Evolutionary conservation across 2,329 filamentous ascomycete genomes (phyloP).

Genomic region (Trichoderma lentiforme): DNA sequence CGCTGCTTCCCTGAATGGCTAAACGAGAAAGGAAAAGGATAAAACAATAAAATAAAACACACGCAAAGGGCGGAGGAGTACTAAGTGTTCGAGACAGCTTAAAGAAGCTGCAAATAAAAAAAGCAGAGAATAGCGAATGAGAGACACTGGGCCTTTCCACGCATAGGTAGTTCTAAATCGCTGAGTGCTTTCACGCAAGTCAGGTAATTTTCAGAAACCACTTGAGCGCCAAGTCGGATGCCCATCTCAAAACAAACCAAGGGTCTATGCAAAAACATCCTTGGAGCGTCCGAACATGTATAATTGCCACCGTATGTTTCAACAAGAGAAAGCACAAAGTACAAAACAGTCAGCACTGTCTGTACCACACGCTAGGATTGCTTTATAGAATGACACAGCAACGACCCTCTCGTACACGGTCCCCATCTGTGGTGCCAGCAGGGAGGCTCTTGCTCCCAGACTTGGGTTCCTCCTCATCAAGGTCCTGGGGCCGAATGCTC

Average conservation of each 20-base stretch:
- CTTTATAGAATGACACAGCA: constrained; percentile 53
- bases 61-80: background rate
- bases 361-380: background rate
- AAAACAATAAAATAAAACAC: constrained; percentile 3
- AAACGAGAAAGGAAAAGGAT: constrained; percentile 6
- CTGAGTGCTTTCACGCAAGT: background rate
- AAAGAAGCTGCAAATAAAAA: background rate
- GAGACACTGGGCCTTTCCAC: background rate
- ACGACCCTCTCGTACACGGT: constrained; percentile 37
- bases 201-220: background rate
- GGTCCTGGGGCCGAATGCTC: constrained; percentile 83
- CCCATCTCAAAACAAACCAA: background rate
- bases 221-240: background rate
- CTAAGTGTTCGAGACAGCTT: background rate
- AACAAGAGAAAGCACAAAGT: background rate
- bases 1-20: constrained; percentile 19
- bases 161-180: background rate
- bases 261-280: constrained; percentile 5
- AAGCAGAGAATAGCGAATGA: background rate
- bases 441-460: constrained; percentile 53
- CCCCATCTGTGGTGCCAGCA: constrained; percentile 40
- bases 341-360: background rate
- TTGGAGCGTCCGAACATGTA: background rate
- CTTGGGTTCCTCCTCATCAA: constrained; percentile 76
- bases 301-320: background rate